phyloP scores from a whole-genome alignment of 2,329 filamentous ascomycete genomes.

The Colletotrichum melonis region DNA sequence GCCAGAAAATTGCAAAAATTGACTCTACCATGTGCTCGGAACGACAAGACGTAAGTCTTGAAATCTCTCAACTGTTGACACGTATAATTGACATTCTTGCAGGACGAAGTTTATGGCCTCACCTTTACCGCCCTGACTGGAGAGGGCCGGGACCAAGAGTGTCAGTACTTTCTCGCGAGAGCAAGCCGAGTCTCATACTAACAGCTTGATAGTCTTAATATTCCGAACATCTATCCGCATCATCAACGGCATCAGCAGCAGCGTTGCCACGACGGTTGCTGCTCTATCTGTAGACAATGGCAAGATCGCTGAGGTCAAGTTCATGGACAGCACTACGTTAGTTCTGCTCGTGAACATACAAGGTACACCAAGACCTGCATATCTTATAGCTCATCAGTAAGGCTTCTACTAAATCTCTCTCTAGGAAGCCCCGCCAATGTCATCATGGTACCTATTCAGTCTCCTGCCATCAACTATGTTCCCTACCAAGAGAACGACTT shows the following conservation, averaged over 20 bases:
- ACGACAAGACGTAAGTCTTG: slow-evolving; percentile 45
- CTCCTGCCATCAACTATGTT: slow-evolving; percentile 49
- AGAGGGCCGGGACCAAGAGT: slow-evolving; percentile 45
- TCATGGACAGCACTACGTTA: slow-evolving; percentile 71
- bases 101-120: slow-evolving; percentile 48
- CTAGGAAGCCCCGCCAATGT: slow-evolving; percentile 43
- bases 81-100: slow-evolving; percentile 8
- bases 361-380: slow-evolving; percentile 43
- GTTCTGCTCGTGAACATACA: slow-evolving; percentile 65
- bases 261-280: slow-evolving; percentile 50
- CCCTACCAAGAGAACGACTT: slow-evolving; percentile 44
- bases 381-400: background rate
- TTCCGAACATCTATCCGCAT: slow-evolving; percentile 65
- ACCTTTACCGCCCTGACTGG: slow-evolving; percentile 56
- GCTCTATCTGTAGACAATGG: slow-evolving; percentile 54
- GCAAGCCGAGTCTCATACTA: slow-evolving; percentile 40
- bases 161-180: slow-evolving; percentile 47
- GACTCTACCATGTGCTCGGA: slow-evolving; percentile 68
- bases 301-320: slow-evolving; percentile 72
- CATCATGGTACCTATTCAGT: slow-evolving; percentile 50
- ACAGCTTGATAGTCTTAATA: slow-evolving; percentile 57
- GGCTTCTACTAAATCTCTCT: background rate
- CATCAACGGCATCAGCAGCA: slow-evolving; percentile 68
- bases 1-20: slow-evolving; percentile 57
- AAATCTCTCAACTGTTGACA: background rate